These are phyloP conservation scores for Fusarium papillatum DNA, from an alignment of 2,329 filamentous ascomycete species.

Conservation along the genomic window DNA sequence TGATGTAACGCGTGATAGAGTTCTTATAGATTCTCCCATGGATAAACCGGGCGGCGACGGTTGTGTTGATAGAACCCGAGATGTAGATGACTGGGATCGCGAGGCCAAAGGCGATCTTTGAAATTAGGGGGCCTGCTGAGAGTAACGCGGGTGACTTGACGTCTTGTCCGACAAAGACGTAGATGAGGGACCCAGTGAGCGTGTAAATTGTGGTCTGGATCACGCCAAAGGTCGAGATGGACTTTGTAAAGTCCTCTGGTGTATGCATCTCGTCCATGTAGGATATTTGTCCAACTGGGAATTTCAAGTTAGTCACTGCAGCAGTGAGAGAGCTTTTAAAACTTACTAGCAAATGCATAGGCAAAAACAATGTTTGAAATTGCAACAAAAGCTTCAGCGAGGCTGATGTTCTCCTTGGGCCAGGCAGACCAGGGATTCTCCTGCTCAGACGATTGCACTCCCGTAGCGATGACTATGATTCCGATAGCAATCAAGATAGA, in stretches of 20 bases:
- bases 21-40: conserved; percentile 51
- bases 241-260: conserved; percentile 57
- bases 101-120: conserved; percentile 75
- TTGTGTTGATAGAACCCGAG: conserved; percentile 70
- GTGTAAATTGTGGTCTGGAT: conserved; percentile 65
- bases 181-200: conserved; percentile 72
- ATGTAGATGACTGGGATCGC: conserved; percentile 43
- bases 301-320: neutral
- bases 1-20: conserved; percentile 52
- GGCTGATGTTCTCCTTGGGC: conserved; percentile 1
- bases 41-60: conserved; percentile 52
- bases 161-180: conserved; percentile 71
- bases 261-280: conserved; percentile 20
- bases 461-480: conserved; percentile 25
- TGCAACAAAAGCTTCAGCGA: neutral
- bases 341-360: conserved; percentile 7
- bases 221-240: conserved; percentile 55
- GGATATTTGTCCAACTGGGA: neutral
- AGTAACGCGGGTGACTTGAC: conserved; percentile 75
- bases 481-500: conserved; percentile 69
- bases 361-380: conserved; percentile 14
- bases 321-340: neutral
- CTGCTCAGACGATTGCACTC: neutral
- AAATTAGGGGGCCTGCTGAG: conserved; percentile 66
- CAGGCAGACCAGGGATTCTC: conserved; percentile 11